phyloP scores from a whole-genome alignment of 1,284 basidiomycete genomes.

The Cutaneotrichosporon spelunceum region DNA sequence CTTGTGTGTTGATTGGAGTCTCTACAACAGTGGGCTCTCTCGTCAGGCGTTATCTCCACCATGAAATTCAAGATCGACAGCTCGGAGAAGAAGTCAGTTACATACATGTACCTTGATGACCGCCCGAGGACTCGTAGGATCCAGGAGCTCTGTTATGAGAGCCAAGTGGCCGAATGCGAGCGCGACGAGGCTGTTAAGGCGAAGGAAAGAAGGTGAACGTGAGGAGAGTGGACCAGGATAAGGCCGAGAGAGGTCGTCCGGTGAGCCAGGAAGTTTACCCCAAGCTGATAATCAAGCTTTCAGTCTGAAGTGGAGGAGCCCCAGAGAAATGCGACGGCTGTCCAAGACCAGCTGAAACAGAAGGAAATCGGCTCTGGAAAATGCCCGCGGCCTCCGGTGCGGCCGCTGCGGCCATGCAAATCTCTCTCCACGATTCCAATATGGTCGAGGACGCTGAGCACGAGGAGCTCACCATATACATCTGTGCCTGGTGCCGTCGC shows the following conservation, averaged over 20 bases:
- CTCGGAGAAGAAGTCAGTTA: not conserved
- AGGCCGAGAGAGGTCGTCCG: not conserved
- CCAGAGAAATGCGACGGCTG: not conserved
- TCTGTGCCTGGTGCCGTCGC: not conserved
- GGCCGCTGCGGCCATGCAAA: not conserved
- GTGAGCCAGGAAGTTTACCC: not conserved
- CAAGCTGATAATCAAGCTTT: not conserved
- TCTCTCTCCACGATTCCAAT: not conserved
- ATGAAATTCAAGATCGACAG: slow-evolving; percentile 1
- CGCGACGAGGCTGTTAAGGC: not conserved
- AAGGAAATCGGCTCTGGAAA: not conserved
- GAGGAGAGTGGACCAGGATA: not conserved
- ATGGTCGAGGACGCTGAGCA: not conserved
- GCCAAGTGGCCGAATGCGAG: not conserved
- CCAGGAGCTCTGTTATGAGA: not conserved
- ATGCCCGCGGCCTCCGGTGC: not conserved
- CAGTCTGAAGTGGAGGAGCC: not conserved
- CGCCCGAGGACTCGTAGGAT: not conserved
- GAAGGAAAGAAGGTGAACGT: not conserved
- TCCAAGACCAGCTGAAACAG: not conserved
- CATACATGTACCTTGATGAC: not conserved
- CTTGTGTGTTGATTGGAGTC: not conserved
- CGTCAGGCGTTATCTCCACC: slow-evolving; percentile 1
- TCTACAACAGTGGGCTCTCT: slow-evolving; percentile 5
- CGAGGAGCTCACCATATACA: not conserved